Evolutionary conservation across 1,284 basidiomycete species (phyloP), one percentile per base, ranked within the genome.

Genomic region (Acaromyces ingoldii): DNA sequence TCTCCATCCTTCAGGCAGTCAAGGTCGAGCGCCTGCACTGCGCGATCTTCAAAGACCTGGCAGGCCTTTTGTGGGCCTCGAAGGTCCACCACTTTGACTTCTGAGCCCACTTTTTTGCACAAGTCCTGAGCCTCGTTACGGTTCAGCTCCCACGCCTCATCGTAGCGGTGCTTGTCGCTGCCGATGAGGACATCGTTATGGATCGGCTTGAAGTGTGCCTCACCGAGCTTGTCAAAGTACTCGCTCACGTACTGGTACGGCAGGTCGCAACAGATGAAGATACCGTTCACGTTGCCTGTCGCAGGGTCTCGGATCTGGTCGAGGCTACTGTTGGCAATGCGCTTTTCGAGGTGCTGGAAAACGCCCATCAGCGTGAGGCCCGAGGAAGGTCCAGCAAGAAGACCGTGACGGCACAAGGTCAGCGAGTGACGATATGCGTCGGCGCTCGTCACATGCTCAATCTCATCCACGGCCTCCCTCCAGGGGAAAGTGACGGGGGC

Each of bases 241-340:
- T 62, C 61, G 26, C 61, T 56, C 19, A 63, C 48, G 42, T 62
- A 62, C 41, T 64, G 60, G 49, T 56, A 64, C 25, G 62, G 62
- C 17, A 58, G 28, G 49, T 64, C 62, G 34, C 62, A 64, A 39
- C 58, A 61, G 36, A 64, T 48, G 31, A 64, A 64, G 19, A 55
- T 60, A 9, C 49, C 55, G 29, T 62, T 28, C 34, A 64, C 40
- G 4, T 54, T 49, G 1, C 55, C 62, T 13, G 58, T 55, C 25
- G 53, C 41, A 31, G 51, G 49, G 31, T 56, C 49, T 1, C 62
- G 53, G 6, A 64, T 51, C 19, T 30, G 1, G 10, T 37, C 15
- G n/a, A 64, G 47, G 4, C 49, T 54, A 1, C 60, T 57, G 3
- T 56, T 31, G 6, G 28, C 42, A 6, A 60, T 64, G 4, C 48